phyloP scores from a whole-genome alignment of 257 asterid genomes.

The Ballota nigra region DNA sequence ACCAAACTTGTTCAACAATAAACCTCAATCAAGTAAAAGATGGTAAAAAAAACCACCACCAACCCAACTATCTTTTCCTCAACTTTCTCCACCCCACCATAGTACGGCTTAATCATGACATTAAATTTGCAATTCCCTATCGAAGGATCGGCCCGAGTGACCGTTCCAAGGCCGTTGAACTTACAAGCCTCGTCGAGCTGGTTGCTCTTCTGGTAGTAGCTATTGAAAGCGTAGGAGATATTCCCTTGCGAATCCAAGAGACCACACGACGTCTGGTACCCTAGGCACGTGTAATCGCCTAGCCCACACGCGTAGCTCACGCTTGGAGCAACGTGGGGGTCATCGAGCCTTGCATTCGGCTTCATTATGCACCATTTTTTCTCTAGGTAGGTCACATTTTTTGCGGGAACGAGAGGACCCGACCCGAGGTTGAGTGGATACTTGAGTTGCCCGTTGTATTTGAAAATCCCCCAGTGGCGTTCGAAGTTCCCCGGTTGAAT shows the following conservation, averaged over 20 bases:
- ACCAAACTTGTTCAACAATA: conserved; percentile 3
- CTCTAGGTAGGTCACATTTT: conserved; percentile 44
- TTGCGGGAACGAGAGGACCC: conserved; percentile 41
- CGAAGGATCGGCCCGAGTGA: conserved; percentile 69
- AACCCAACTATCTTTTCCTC: conserved; percentile 22
- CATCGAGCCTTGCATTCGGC: conserved; percentile 43
- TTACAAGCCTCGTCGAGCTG: conserved; percentile 67
- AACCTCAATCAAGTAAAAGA: conserved; percentile 23
- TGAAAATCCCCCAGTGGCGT: conserved; percentile 77
- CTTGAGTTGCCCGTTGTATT: conserved; percentile 63
- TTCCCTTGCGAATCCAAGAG: conserved; percentile 51
- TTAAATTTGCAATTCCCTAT: conserved; percentile 56
- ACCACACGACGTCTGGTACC: conserved; percentile 68
- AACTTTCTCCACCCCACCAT: conserved; percentile 37
- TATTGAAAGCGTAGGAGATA: conserved; percentile 71
- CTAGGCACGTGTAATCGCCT: conserved; percentile 76
- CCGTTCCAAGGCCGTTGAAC: conserved; percentile 58
- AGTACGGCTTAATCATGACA: conserved; percentile 56
- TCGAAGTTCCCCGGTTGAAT: conserved; percentile 77
- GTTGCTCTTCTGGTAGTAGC: conserved; percentile 68
- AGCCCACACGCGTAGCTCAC: conserved; percentile 73
- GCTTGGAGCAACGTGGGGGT: conserved; percentile 48
- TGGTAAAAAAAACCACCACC: conserved; percentile 28
- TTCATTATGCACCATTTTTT: conserved; percentile 69
- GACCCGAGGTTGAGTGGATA: conserved; percentile 66